A percentile compares a stretch with the other conserved stretches of the same genome.
Conservation (phyloP, 768 basidiomycete species). For the Boletus sp. region DNA sequence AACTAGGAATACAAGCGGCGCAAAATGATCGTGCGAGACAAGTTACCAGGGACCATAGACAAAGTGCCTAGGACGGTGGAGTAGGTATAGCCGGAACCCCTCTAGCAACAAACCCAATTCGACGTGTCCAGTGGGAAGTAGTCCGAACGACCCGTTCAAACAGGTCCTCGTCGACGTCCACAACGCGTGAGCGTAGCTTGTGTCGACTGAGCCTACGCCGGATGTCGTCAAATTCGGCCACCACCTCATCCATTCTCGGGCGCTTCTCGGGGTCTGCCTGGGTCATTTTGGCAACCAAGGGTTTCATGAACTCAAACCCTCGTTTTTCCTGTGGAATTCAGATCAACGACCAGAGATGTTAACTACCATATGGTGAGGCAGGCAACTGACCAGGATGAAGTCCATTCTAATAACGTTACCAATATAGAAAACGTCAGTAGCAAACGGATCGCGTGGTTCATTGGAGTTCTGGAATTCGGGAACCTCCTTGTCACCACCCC, state of each 20-base stretch:
- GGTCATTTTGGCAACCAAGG: conserved; percentile 19
- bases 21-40: not conserved
- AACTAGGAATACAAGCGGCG: not conserved
- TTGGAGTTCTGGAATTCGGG: conserved; percentile 35
- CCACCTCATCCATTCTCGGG: conserved; percentile 20
- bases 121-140: conserved; percentile 24
- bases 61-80: not conserved
- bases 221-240: conserved; percentile 19
- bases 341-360: too few relatives aligned
- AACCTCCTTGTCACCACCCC: conserved; percentile 41
- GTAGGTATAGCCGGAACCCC: conserved; percentile 13
- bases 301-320: conserved; percentile 22
- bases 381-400: conserved; percentile 28
- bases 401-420: conserved; percentile 36
- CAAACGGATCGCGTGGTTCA: conserved; percentile 36
- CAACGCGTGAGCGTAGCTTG: conserved; percentile 30
- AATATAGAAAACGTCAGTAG: conserved; percentile 42
- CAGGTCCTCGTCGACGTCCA: conserved; percentile 13
- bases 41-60: not conserved
- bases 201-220: conserved; percentile 1
- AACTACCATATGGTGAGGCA: not conserved
- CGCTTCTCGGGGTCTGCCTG: conserved; percentile 21
- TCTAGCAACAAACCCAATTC: conserved; percentile 12
- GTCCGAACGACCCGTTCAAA: conserved; percentile 7
- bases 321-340: not conserved